Evolutionary conservation across 768 basidiomycete species (phyloP).

Genomic region (Lentinus tigrinus): DNA sequence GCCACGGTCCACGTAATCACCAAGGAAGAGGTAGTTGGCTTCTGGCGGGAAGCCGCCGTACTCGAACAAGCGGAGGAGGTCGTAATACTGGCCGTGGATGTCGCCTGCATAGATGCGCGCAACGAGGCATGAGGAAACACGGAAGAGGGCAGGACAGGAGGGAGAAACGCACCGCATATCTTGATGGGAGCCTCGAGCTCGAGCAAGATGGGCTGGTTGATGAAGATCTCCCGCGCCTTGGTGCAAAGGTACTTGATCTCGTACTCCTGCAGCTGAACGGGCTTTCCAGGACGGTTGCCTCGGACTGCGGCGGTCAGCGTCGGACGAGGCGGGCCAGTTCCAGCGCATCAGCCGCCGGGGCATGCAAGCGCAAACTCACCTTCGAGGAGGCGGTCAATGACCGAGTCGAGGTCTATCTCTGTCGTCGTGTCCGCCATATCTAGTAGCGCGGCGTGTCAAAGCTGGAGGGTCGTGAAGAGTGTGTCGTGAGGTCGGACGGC

Average conservation of each 20-base stretch:
- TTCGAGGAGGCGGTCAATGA: conserved; percentile 97
- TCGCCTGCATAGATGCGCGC: conserved; percentile 63
- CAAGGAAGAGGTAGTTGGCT: conserved; percentile 99
- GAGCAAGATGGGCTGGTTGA: conserved; percentile 96
- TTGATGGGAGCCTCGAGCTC: conserved; percentile 99
- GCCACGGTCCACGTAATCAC: conserved; percentile 98
- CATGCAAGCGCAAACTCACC: conserved; percentile 60
- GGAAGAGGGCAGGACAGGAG: conserved; percentile 2
- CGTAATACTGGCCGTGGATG: conserved; percentile 99
- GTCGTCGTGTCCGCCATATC: conserved; percentile 76
- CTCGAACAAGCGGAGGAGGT: conserved; percentile 95
- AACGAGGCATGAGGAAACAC: conserved; percentile 12
- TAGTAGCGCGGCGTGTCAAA: conserved; percentile 16
- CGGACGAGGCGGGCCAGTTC: conserved; percentile 4
- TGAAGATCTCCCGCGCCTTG: conserved; percentile 98
- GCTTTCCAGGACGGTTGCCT: conserved; percentile 97
- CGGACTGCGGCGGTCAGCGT: conserved; percentile 61
- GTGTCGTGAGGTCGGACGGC: conserved; percentile 21
- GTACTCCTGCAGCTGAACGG: conserved; percentile 96
- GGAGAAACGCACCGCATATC: conserved; percentile 82
- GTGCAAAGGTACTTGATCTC: conserved; percentile 99
- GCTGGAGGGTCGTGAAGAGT: conserved; percentile 8
- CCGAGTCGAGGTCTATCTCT: conserved; percentile 98
- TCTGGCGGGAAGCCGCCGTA: conserved; percentile 99
- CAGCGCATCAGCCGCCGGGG: conserved; percentile 13